Evolutionary conservation across 495 filamentous ascomycete species (phyloP).

Genomic region (Immersiella caudata): DNA sequence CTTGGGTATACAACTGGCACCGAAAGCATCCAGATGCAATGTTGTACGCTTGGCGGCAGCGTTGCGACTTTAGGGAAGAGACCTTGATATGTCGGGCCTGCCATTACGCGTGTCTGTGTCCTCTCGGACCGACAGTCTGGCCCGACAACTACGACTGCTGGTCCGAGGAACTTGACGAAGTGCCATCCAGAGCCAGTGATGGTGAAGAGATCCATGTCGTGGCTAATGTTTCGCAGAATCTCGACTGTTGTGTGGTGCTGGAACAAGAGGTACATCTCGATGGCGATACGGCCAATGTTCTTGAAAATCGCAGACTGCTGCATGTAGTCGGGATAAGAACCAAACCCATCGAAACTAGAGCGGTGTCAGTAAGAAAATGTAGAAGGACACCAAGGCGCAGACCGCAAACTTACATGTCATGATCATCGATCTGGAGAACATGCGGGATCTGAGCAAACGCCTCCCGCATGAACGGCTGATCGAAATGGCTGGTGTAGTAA

Average conservation of each 20-base stretch:
- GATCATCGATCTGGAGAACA: constrained; percentile 89
- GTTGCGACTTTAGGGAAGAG: constrained; percentile 93
- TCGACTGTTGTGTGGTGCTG: constrained; percentile 97
- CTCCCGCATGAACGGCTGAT: constrained; percentile 90
- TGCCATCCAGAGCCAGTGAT: constrained; percentile 98
- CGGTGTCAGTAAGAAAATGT: constrained; percentile 25
- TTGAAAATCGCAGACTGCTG: constrained; percentile 96
- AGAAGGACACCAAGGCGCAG: neutral
- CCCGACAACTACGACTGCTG: constrained; percentile 85
- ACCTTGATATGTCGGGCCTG: constrained; percentile 95
- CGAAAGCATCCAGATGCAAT: constrained; percentile 92
- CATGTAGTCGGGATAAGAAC: constrained; percentile 97
- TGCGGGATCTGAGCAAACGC: constrained; percentile 98
- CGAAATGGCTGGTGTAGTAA: constrained; percentile 97
- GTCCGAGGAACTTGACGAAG: constrained; percentile 94
- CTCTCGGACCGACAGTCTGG: constrained; percentile 90
- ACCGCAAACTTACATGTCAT: constrained; percentile 81
- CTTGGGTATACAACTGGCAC: constrained; percentile 91
- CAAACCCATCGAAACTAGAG: constrained; percentile 91
- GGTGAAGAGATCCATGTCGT: constrained; percentile 91
- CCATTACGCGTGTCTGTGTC: constrained; percentile 88
- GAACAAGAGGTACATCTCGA: constrained; percentile 98
- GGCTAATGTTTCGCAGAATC: constrained; percentile 81
- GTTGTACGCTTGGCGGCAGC: constrained; percentile 89
- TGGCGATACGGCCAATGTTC: constrained; percentile 95